phyloP scores from a whole-genome alignment of 2,329 filamentous ascomycete species.

The Trichoderma sp. region DNA sequence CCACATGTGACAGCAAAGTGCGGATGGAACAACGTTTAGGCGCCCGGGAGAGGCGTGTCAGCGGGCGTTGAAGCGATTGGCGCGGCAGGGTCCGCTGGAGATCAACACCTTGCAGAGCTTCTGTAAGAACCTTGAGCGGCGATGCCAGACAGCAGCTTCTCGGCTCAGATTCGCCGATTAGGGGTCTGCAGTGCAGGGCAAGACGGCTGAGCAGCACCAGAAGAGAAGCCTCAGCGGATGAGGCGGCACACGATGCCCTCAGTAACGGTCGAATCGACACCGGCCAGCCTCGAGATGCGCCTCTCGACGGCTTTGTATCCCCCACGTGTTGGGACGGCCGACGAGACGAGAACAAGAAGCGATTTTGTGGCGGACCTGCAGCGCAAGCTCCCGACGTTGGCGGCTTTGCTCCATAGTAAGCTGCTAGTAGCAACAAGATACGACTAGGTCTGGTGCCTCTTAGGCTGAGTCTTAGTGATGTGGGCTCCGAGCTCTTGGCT shows the following conservation, averaged over 20 bases:
- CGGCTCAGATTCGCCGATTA: no score
- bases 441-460: background rate
- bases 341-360: background rate
- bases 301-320: conserved; percentile 3
- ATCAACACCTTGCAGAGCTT: background rate
- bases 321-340: background rate
- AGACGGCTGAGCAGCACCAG: background rate
- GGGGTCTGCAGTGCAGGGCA: background rate
- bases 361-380: background rate
- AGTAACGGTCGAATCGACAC: background rate
- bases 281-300: background rate
- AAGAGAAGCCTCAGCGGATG: background rate
- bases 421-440: background rate
- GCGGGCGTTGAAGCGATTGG: conserved; percentile 16
- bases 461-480: background rate
- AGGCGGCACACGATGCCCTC: conserved; percentile 1
- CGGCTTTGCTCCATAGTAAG: background rate
- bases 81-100: conserved; percentile 5
- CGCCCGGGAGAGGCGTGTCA: conserved; percentile 9
- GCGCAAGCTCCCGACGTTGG: background rate
- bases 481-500: background rate
- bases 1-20: background rate
- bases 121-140: background rate
- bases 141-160: background rate
- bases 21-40: conserved; percentile 18